Base-by-base conservation (phyloP, 2,329 filamentous ascomycete genomes). In the Fusarium sp. region DNA sequence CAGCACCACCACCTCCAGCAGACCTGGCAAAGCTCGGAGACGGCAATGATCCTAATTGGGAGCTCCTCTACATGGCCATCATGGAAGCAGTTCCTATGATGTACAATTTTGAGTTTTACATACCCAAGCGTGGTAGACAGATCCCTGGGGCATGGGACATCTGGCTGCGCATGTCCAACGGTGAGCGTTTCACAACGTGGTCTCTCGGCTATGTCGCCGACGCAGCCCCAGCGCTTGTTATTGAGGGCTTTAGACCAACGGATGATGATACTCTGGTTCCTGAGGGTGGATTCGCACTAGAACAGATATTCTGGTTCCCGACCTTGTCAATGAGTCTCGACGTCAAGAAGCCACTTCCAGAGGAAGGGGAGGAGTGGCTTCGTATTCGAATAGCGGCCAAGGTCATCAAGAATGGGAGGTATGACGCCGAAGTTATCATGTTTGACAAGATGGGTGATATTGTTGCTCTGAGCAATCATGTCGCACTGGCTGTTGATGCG, bases 251-350 rank as follows among this genome's bases (percentile, higher is more conserved):
- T 41, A 72, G 78, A 5, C 77, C 77, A 12, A 58, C 53, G 3
- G 64, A 61, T 10, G 38, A 59, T 11, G 71, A 74, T 2, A 58
- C 56, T 8, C 60, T 60, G 0, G 29, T 55, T 9, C 53, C 64
- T 2, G 26, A 58, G 26, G 71, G 62, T 3, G 48, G 58, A 4
- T 71, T 73, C 31, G 54, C 67, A 1, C 49, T 59, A 31, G 65
- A 75, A 42, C 71, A 74, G 8, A 66, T 73, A 6, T 87, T 86
- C 67, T 93, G 90, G 91, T 92, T 91, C 72, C 91, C 91, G 0
- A 96, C 91, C 0, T 75, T 96, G 2, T 78, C 88, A 15, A 76
- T 95, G 72, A 92, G 91, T 72, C 70, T 96, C 22, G 91, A 96
- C 61, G 79, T 93, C 35, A 95, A 94, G 79, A 91, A 89, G 72